phyloP scores from a whole-genome alignment of 257 asterid species.

The Voacanga thouarsii region DNA sequence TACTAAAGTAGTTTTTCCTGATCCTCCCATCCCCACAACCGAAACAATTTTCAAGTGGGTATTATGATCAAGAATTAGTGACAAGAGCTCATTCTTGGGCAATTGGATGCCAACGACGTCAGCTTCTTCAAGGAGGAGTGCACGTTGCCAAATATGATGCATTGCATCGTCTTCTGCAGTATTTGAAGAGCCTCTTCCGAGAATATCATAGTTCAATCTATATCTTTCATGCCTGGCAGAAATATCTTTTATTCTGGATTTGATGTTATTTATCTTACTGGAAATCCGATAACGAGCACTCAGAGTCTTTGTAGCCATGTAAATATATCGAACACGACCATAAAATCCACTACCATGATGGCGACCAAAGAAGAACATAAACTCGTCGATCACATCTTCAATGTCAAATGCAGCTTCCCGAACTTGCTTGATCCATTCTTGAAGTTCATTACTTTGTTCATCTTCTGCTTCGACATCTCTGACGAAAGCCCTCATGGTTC shows the following conservation, averaged over 20 bases:
- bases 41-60: slow-evolving; percentile 14
- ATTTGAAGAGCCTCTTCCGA: neutral
- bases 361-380: neutral
- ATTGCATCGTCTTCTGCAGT: neutral
- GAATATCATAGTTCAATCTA: neutral
- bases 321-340: neutral
- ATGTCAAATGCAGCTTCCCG: slow-evolving; percentile 21
- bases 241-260: neutral
- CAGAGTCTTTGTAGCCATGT: neutral
- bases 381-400: slow-evolving; percentile 22
- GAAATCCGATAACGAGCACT: slow-evolving; percentile 2
- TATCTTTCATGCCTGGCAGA: slow-evolving; percentile 14
- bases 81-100: neutral
- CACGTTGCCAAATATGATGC: neutral
- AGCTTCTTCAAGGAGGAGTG: slow-evolving; percentile 6
- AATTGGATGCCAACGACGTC: neutral
- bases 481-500: slow-evolving; percentile 13
- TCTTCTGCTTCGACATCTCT: neutral
- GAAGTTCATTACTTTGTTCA: neutral
- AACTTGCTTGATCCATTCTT: slow-evolving; percentile 19
- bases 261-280: slow-evolving; percentile 10
- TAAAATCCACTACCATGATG: neutral
- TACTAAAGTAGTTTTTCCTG: slow-evolving; percentile 29
- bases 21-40: slow-evolving; percentile 30
- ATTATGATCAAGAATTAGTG: neutral